These are phyloP conservation scores for Phialophora expanda DNA, from an alignment of 2,329 filamentous ascomycete genomes.

Conservation along the genomic window DNA sequence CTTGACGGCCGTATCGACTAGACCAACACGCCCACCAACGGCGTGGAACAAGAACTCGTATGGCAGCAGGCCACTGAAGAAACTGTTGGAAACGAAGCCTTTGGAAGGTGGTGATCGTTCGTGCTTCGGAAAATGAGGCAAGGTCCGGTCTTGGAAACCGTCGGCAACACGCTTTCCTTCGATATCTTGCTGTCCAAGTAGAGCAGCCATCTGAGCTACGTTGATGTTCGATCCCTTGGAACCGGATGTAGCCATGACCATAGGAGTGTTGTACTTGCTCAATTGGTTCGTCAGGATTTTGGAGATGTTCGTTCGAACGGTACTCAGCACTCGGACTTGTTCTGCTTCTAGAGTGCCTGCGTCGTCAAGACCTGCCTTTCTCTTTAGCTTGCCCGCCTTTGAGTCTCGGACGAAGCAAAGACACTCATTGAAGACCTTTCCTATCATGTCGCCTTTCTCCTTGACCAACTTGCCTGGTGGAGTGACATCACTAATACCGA, in stretches of 20 bases:
- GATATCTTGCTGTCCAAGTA: constrained; percentile 98
- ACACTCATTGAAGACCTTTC: constrained; percentile 75
- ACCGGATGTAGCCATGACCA: constrained; percentile 96
- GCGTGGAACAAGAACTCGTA: constrained; percentile 98
- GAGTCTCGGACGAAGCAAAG: constrained; percentile 67
- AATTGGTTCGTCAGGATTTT: constrained; percentile 87
- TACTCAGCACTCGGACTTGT: constrained; percentile 92
- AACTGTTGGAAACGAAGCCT: constrained; percentile 95
- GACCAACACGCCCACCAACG: constrained; percentile 95
- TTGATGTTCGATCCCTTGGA: constrained; percentile 98
- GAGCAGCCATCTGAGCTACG: constrained; percentile 97
- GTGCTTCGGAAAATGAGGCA: constrained; percentile 95
- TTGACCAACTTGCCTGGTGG: constrained; percentile 73
- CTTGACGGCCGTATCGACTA: constrained; percentile 93
- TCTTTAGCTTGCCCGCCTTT: constrained; percentile 76
- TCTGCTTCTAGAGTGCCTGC: constrained; percentile 66
- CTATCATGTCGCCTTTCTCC: constrained; percentile 77
- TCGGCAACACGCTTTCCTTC: constrained; percentile 89
- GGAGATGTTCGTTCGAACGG: constrained; percentile 89
- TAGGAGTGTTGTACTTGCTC: constrained; percentile 86
- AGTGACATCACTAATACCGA: constrained; percentile 93
- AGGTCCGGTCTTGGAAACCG: constrained; percentile 91
- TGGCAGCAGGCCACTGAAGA: constrained; percentile 88
- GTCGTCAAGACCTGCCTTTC: constrained; percentile 85
- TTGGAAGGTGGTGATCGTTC: constrained; percentile 91